phyloP scores from a whole-genome alignment of 345 rosid genomes.

The Xanthoceras sorbifolium region DNA sequence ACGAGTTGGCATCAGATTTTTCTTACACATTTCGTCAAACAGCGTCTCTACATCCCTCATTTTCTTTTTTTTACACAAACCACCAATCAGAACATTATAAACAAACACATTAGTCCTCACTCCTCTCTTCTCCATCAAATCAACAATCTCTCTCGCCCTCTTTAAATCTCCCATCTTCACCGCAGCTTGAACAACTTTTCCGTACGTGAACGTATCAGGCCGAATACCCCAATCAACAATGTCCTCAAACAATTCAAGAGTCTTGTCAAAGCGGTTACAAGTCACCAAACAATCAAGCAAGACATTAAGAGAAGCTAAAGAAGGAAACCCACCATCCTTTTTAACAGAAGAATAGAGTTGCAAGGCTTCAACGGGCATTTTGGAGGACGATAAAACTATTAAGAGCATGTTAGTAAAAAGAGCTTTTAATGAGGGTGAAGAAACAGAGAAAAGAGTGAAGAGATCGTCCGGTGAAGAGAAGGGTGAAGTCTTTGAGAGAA shows the following conservation, averaged over 20 bases:
- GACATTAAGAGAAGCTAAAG: conserved; percentile 38
- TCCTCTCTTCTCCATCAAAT: conserved; percentile 52
- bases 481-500: conserved; percentile 33
- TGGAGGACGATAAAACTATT: conserved; percentile 44
- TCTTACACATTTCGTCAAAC: conserved; percentile 63
- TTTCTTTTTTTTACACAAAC: conserved; percentile 56
- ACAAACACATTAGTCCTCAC: conserved; percentile 51
- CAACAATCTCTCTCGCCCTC: conserved; percentile 52
- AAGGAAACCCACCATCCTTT: conserved; percentile 50
- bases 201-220: conserved; percentile 59
- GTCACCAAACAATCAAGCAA: conserved; percentile 48
- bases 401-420: conserved; percentile 48
- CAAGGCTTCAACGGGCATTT: conserved; percentile 46
- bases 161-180: conserved; percentile 59
- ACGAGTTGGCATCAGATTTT: conserved; percentile 39
- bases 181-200: conserved; percentile 75
- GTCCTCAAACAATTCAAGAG: conserved; percentile 54
- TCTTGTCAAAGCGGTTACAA: conserved; percentile 37
- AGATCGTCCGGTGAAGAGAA: conserved; percentile 61
- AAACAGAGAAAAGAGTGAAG: conserved; percentile 46
- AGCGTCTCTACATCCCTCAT: conserved; percentile 59
- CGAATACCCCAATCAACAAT: conserved; percentile 44
- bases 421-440: conserved; percentile 44
- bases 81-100: conserved; percentile 65
- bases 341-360: conserved; percentile 46